Evolutionary conservation across 192 early-diverging fungal genomes (phyloP), one percentile per base, ranked within the genome.

Genomic region (Paraglomus occultum): DNA sequence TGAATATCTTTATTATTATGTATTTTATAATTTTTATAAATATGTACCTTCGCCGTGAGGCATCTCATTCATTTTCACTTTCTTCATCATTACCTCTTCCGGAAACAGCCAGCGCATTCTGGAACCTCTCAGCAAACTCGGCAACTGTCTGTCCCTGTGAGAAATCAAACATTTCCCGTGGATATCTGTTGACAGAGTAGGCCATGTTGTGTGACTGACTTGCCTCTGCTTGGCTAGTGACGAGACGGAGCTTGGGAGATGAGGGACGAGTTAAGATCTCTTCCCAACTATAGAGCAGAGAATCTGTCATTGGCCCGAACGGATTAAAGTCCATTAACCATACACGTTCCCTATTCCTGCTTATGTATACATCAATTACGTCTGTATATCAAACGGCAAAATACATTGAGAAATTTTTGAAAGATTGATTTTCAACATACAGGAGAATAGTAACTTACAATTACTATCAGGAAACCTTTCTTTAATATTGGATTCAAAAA

Each of bases 271-370:
- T 58, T 55, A 88, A 59, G 18, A 94, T 75, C 69, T 96, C 94
- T 14, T 82, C 64, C 96, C 96, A 98, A 8, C 76, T 71, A 71
- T 89, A 98, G 14, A 99, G 77, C 20, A 94, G 79, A 22, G 87
- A 74, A 67, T 99, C 97, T 0, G 95, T 95, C 2, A 80, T 81
- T 52, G 79, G 76, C 17, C 81, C 78, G 77, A 92, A 95, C 0
- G 93, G 93, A 79, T 99, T 96, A 76, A 99, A 92, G 77, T 98
- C 96, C 8, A 99, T 78, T 5, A 99, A 73, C 65, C 83, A 94
- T 2, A 89, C 87, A 20, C 80, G 80, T 18, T 82, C 74, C 18
- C 80, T 74, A 17, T 83, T 80, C 60, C 80, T 76, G 23, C 81
- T 86, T 20, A 97, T 74, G 69, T 97, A 98, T 5, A 92, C 91